Percentiles rank a stretch among this genome's conserved stretches.
Evolutionary conservation across 108 stramenopile species (phyloP).

Genomic region (Cylindrotheca closterium): DNA sequence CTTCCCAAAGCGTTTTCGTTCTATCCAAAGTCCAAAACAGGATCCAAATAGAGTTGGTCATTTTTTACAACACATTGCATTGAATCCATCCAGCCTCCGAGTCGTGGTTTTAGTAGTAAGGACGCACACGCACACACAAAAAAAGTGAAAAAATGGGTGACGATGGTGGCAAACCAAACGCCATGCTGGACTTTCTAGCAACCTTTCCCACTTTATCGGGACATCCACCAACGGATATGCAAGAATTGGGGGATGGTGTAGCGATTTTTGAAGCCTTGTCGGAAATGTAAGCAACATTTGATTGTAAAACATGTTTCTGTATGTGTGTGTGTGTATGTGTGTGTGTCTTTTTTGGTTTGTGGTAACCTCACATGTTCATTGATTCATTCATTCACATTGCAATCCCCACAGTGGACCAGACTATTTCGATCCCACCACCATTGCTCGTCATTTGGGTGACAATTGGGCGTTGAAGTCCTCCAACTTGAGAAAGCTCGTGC

Average conservation of each 20-base stretch:
- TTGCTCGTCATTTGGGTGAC: constrained; percentile 78
- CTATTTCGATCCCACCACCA: constrained; percentile 84
- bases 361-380: not conserved
- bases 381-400: not conserved
- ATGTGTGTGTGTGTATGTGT: not conserved
- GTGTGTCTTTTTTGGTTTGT: not conserved
- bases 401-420: constrained; percentile 54
- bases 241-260: constrained; percentile 78
- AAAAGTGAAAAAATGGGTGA: too few species aligned
- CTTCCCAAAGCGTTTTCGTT: too few species aligned
- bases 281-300: constrained; percentile 72
- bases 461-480: constrained; percentile 86
- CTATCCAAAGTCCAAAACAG: too few species aligned
- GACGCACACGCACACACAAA: too few species aligned
- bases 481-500: constrained; percentile 82
- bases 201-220: constrained; percentile 59
- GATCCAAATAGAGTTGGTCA: too few species aligned
- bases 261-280: constrained; percentile 82
- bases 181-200: constrained; percentile 71
- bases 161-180: constrained; percentile 38
- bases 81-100: too few species aligned
- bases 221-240: constrained; percentile 46
- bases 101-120: too few species aligned
- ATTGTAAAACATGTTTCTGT: not conserved
- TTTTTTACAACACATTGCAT: too few species aligned